Percentiles rank a stretch among this genome's conserved stretches.
These are phyloP conservation scores for Apiotrichum domesticum DNA, from an alignment of 1,284 basidiomycete species.

Conservation along the genomic window DNA sequence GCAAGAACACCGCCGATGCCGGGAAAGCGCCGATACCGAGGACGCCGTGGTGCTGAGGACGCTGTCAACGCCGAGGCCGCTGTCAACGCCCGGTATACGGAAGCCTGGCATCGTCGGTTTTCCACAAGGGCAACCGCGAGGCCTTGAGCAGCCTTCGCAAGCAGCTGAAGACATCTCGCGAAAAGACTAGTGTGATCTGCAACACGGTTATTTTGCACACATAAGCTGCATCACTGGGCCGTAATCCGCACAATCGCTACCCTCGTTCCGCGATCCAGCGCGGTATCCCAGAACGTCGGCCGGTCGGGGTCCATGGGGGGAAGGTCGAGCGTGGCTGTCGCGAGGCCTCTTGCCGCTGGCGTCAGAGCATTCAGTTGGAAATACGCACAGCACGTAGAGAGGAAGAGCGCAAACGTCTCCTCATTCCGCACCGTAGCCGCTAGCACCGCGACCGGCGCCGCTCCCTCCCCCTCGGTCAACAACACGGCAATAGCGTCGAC, in stretches of 20 bases:
- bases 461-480: not conserved
- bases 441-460: constrained; percentile 24
- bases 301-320: constrained; percentile 17
- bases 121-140: too few species aligned
- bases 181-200: too few species aligned
- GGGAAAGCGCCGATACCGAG: too few species aligned
- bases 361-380: constrained; percentile 1
- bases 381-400: constrained; percentile 31
- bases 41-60: too few species aligned
- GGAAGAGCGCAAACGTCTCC: constrained; percentile 39
- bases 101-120: too few species aligned
- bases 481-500: constrained; percentile 34
- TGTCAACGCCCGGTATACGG: too few species aligned
- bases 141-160: too few species aligned
- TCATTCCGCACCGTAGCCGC: constrained; percentile 47
- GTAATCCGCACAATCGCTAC: constrained; percentile 33
- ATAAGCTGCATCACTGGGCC: too few species aligned
- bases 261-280: constrained; percentile 30
- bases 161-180: too few species aligned
- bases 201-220: too few species aligned
- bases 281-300: constrained; percentile 42
- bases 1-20: too few species aligned
- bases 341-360: not conserved
- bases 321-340: constrained; percentile 17
- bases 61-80: too few species aligned